Conservation (phyloP, 208 protist species). For the Crithidia fasciculata region DNA sequence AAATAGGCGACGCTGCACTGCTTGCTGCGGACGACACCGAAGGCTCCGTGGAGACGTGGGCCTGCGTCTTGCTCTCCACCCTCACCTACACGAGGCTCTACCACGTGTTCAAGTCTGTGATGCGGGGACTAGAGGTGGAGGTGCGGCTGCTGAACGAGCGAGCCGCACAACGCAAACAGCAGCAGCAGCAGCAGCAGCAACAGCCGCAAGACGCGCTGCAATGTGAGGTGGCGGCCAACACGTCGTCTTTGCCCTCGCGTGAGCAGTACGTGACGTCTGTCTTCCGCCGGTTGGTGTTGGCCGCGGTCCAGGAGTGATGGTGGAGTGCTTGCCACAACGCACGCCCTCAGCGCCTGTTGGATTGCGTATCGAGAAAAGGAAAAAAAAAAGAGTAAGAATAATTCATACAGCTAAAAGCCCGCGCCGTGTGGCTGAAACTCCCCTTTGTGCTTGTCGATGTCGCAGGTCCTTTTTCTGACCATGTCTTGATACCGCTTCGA, state of each 20-base stretch:
- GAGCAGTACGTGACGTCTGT: neutral
- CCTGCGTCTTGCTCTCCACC: constrained; percentile 17
- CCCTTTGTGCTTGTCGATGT: no score
- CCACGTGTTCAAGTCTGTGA: constrained; percentile 31
- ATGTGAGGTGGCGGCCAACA: neutral
- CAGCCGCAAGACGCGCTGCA: neutral
- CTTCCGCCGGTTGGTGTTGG: constrained; percentile 17
- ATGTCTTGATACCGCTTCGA: neutral
- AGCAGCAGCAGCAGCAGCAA: neutral
- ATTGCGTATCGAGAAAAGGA: no score
- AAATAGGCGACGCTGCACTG: neutral
- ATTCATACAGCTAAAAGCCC: no score
- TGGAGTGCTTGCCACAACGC: neutral
- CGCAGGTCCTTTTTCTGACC: neutral
- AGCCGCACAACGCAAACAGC: neutral
- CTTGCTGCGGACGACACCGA: neutral
- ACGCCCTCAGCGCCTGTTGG: no score
- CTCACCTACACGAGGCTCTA: constrained; percentile 30
- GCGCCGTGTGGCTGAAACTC: no score
- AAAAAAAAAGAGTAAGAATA: no score
- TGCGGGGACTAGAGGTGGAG: constrained; percentile 34
- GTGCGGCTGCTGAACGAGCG: constrained; percentile 5
- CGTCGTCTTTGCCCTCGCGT: neutral
- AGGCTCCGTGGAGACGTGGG: constrained; percentile 12
- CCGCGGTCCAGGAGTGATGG: constrained; percentile 24